Evolutionary conservation across 805 yeast genomes (phyloP).

Genomic region (Candida lessepsii): DNA sequence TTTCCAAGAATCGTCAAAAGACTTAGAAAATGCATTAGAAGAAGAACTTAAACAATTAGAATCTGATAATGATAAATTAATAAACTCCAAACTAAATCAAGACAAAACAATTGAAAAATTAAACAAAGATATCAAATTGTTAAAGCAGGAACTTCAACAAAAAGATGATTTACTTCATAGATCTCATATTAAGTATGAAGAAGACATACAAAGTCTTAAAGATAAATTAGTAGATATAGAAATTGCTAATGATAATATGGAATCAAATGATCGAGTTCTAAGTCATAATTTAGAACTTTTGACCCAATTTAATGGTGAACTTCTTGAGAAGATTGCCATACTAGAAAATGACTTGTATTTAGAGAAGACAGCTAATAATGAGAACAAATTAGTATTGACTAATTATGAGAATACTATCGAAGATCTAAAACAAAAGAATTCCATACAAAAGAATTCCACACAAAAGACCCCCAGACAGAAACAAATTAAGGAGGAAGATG

Average conservation of each 20-base stretch:
- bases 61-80: conserved; percentile 19
- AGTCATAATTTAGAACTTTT: conserved; percentile 32
- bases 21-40: conserved; percentile 44
- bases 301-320: conserved; percentile 40
- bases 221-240: conserved; percentile 39
- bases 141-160: conserved; percentile 22
- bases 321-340: conserved; percentile 41
- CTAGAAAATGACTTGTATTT: conserved; percentile 40
- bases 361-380: conserved; percentile 23
- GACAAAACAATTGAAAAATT: neutral
- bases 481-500: conserved; percentile 4
- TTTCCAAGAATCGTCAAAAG: conserved; percentile 44
- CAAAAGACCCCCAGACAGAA: neutral
- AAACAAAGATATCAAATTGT: conserved; percentile 2
- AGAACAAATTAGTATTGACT: conserved; percentile 25
- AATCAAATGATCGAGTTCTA: conserved; percentile 36
- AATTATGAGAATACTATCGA: conserved; percentile 32
- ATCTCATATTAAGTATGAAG: conserved; percentile 15
- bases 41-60: conserved; percentile 40
- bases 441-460: neutral
- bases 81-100: conserved; percentile 12
- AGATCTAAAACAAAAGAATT: conserved; percentile 16
- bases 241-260: conserved; percentile 42
- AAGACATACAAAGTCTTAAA: conserved; percentile 22
- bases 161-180: conserved; percentile 16